Evolutionary conservation across 176 grass and related monocot genomes (phyloP), one percentile per base, ranked within the genome.

Genomic region (Areca catechu): DNA sequence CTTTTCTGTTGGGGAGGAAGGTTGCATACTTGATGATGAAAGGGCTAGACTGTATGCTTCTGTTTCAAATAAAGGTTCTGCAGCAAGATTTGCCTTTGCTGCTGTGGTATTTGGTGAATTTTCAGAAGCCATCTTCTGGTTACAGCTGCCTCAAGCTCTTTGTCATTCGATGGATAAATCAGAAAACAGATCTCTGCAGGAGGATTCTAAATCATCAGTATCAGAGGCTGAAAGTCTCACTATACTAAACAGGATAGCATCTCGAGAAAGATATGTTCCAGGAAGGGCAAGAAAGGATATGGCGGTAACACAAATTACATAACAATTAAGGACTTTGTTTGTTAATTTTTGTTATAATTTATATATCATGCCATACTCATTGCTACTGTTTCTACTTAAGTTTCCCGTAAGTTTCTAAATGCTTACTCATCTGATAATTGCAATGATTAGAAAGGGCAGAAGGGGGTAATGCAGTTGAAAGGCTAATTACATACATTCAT

Each of bases 1-100:
- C 51, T 72, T 60, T 49, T 58, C 47, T 20, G 76, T 89, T 14
- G 9, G 34, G 7, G 34, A 51, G 55, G 52, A 79, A 94, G 89
- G 89, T 54, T 91, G 83, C 78, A 97, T 97, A 61, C 84, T 97
- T 82, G 93, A 97, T 61, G 93, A 97, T 48, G 87, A 89, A 82
- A 74, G 93, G 81, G 78, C 70, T 69, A 85, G 28, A 71, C 43
- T 88, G 67, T 97, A 97, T 91, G 83, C 75, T 60, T 70, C 83
- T 71, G 56, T 88, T 71, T 75, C 82, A 24, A 82, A 76, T 56
- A 80, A 79, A 66, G 87, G 93, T 71, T 64, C 78, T 71, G 86
- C 68, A 73, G 87, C 79, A 65, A 82, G 83, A 70, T 88, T 88
- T 75, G 77, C 93, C 62, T 97, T 97, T 91, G 81, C 93, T 66